A percentile compares a stretch with the other conserved stretches of the same genome.
These are phyloP conservation scores for Cadophora sp. DNA, from an alignment of 2,329 filamentous ascomycete genomes.

Conservation along the genomic window DNA sequence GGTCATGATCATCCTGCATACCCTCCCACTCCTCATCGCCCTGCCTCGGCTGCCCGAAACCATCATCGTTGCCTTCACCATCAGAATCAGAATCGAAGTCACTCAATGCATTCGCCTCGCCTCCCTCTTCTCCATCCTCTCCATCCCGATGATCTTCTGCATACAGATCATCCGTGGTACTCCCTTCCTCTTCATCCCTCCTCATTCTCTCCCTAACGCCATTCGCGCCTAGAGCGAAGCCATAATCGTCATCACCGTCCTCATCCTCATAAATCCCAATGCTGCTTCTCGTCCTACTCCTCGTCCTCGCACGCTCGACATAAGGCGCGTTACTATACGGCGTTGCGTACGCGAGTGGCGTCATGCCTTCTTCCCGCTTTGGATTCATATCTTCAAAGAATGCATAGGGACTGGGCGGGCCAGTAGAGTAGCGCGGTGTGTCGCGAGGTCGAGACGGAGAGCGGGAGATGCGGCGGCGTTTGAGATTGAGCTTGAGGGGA, in stretches of 20 bases:
- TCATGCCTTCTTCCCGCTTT: conserved; percentile 52
- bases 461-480: conserved; percentile 52
- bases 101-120: conserved; percentile 33
- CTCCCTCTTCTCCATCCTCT: conserved; percentile 35
- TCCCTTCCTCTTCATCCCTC: conserved; percentile 29
- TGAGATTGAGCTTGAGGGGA: conserved; percentile 27
- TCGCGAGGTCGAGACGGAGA: conserved; percentile 61
- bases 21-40: conserved; percentile 40
- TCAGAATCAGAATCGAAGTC: conserved; percentile 32
- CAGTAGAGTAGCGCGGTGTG: conserved; percentile 61
- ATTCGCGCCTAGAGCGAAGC: background rate
- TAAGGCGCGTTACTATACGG: conserved; percentile 69
- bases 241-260: conserved; percentile 36
- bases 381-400: conserved; percentile 34
- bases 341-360: conserved; percentile 75
- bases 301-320: conserved; percentile 30
- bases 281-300: conserved; percentile 10
- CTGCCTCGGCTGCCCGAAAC: conserved; percentile 18
- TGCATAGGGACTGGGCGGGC: conserved; percentile 40
- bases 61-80: conserved; percentile 7
- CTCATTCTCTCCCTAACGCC: background rate
- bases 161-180: conserved; percentile 15
- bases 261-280: conserved; percentile 34
- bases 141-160: conserved; percentile 27
- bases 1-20: conserved; percentile 44